Percentiles rank a stretch among this genome's conserved stretches.
Conservation (phyloP, 768 basidiomycete species). For the Gymnopilus junonius region DNA sequence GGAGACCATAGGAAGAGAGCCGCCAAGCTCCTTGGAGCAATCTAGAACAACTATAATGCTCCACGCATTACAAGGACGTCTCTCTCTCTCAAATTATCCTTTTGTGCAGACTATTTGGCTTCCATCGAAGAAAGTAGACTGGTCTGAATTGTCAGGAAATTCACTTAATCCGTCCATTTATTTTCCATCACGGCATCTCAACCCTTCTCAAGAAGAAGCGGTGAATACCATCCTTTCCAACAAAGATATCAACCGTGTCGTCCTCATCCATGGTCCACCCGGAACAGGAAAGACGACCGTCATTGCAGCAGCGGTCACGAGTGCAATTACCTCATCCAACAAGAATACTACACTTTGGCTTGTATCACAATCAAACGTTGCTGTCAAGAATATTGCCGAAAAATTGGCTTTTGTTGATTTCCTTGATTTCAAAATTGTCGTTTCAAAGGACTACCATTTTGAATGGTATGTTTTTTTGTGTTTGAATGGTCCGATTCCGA, state of each 20-base stretch:
- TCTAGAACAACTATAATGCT: conserved; percentile 30
- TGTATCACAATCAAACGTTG: conserved; percentile 76
- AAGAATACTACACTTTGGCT: conserved; percentile 55
- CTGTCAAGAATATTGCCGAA: conserved; percentile 82
- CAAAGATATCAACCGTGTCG: conserved; percentile 29
- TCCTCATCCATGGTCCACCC: conserved; percentile 56
- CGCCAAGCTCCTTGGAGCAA: conserved; percentile 51
- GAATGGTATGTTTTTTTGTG: conserved; percentile 53
- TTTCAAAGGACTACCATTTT: conserved; percentile 65
- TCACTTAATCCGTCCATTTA: conserved; percentile 14
- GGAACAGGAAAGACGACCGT: conserved; percentile 71
- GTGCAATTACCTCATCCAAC: conserved; percentile 33
- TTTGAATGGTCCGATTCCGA: neutral
- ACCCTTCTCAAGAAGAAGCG: conserved; percentile 40
- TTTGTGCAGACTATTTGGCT: conserved; percentile 42
- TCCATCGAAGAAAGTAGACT: conserved; percentile 18
- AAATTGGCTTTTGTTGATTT: conserved; percentile 57
- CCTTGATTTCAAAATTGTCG: conserved; percentile 59
- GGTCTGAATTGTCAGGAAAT: conserved; percentile 4
- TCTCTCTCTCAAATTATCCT: conserved; percentile 32
- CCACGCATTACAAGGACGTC: conserved; percentile 28
- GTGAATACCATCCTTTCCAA: conserved; percentile 38
- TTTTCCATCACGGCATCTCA: conserved; percentile 31
- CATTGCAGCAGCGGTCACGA: conserved; percentile 53
- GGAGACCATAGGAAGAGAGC: conserved; percentile 50